Percentiles rank a stretch among this genome's conserved stretches.
Conservation (phyloP, 1,284 basidiomycete genomes). For the Pseudozyma flocculosa region DNA sequence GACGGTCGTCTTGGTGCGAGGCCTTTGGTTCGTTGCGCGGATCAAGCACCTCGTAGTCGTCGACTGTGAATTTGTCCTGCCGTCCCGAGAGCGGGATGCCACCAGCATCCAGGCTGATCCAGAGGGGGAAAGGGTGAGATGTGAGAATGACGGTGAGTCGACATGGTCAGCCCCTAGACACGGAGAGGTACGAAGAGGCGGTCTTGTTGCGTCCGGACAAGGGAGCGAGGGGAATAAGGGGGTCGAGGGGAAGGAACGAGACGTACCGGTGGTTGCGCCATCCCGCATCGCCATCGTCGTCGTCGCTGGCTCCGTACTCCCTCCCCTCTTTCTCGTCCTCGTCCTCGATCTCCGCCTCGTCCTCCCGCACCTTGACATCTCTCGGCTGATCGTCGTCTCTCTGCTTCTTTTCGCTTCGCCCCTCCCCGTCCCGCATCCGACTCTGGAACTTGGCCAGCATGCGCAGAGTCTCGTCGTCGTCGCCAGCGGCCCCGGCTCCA, state of each 20-base stretch:
- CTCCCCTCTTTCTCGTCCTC: constrained; percentile 23
- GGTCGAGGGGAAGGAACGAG: neutral
- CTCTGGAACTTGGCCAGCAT: constrained; percentile 27
- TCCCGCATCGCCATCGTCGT: constrained; percentile 30
- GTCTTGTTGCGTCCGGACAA: no score
- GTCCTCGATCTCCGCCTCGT: constrained; percentile 3
- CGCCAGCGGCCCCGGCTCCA: neutral
- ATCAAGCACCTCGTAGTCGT: constrained; percentile 48
- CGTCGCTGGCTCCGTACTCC: constrained; percentile 50
- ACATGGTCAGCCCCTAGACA: no score
- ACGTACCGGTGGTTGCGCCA: constrained; percentile 14
- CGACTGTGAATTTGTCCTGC: constrained; percentile 12
- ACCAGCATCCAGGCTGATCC: constrained; percentile 28
- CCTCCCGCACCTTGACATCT: no score
- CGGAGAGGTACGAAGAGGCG: no score
- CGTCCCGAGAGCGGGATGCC: constrained; percentile 13
- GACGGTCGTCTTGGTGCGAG: constrained; percentile 3
- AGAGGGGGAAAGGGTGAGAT: no score
- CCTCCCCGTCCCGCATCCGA: constrained; percentile 7
- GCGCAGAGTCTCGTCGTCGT: constrained; percentile 15
- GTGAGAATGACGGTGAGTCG: neutral
- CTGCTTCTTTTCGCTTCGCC: neutral
- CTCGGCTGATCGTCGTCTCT: no score
- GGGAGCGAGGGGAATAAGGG: no score
- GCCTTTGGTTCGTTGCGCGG: constrained; percentile 14